Base-by-base conservation (phyloP, 2,329 filamentous ascomycete genomes). In the Thelonectria blattea region DNA sequence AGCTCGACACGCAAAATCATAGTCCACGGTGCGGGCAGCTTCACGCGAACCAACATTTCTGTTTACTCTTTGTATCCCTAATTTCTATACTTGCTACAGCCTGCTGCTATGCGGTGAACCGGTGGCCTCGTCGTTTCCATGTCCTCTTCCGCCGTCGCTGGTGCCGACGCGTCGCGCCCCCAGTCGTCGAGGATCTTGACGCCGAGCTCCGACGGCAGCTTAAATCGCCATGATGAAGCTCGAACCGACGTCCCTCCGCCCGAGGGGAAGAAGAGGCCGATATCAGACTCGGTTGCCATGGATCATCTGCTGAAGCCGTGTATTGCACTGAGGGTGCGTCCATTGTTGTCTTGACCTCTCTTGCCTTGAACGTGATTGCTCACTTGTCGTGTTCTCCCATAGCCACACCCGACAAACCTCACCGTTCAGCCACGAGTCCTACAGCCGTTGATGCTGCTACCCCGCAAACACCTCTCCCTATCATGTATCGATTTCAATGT, bases 381-480 rank as follows among this genome's bases (percentile, higher is more conserved):
- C 17, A 62, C 45, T 53, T 53, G 30, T 49, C 17, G 50, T 24
- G n/a, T 18, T 51, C 56, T 48, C 34, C 12, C 17, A 57, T 45
- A 89, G 86, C 81, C 85, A 42, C 79, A 88, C 68, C 86, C 85
- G 10, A 79, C 80, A 12, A 83, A 81, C 48, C 75, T 84, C 47
- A 78, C 81, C 34, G 68, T 80, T 22, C 84, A 83, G 67, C 83
- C 86, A 51, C 81, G 83, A 60, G 81, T 80, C 22, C 76, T 89
- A 52, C 82, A 85, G 51, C 86, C 86, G 3, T 72, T 89, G 52
- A 85, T 89, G 80, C 76, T 91, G 24, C 75, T 91, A 4, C 82
- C 85, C 27, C 84, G 89, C 66, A 80, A 87, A 65, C 77, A 83
- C 61, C 78, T 91, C 5, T 78, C 84, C 6, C 76, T 91, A n/a